Base-by-base conservation (phyloP, 495 filamentous ascomycete genomes). In the Penicillium subrubescens region DNA sequence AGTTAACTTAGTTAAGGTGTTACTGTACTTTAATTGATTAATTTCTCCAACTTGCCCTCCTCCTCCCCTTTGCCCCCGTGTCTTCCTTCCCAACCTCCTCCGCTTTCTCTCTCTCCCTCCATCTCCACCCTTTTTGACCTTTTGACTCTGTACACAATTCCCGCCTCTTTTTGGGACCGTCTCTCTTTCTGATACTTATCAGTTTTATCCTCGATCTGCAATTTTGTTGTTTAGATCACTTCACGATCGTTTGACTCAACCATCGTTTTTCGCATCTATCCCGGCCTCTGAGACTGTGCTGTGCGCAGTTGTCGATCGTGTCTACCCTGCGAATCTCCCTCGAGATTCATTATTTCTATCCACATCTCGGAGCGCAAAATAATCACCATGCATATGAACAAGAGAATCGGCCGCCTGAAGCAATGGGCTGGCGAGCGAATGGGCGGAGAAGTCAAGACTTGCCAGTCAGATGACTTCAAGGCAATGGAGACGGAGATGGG, bases 371-470 rank as follows among this genome's bases (percentile, higher is more conserved):
- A 58, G 17, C 14, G 21, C 41, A 15, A 44, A 33, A 37, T 12
- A 8, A 66, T 52, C 76, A 84, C 39, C 60, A 96, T 97, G 93
- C 92, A 94, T 78, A 89, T 97, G 82, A 94, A 93, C 80, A 94
- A 96, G 85, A 97, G 96, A 76, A 86, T 98, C 73, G 95, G 92
- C 78, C 90, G 96, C 64, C 89, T 97, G 81, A 96, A 95, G 84
- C 95, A 99, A 90, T 99, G 94, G 94, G 93, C 93, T 12, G 92
- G 92, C 60, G 95, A 99, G 82, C 89, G 93, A 79, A 97, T 99
- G 93, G 95, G 95, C 68, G 88, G 88, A 54, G 95, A 98, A 78
- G 86, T 87, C 72, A 97, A 94, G 80, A 97, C 94, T 14, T 89
- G 81, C 72, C 87, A 92, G 57, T 90, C 93, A 0, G 93, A 99